These are phyloP conservation scores for Colletotrichum gigasporum DNA, from an alignment of 2,329 filamentous ascomycete species.

Conservation along the genomic window DNA sequence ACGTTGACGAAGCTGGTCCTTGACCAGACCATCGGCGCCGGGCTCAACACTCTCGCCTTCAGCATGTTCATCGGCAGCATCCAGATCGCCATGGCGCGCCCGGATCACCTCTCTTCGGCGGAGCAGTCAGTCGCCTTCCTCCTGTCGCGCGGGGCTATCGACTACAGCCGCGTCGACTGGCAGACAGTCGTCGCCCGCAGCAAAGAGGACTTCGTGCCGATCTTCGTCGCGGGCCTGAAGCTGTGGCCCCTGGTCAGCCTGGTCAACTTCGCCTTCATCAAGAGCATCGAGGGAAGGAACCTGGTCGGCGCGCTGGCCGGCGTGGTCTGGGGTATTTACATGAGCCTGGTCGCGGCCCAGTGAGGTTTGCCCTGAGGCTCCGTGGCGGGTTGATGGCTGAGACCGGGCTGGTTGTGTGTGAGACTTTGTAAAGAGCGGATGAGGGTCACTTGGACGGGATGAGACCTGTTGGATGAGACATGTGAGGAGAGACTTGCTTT, in stretches of 20 bases:
- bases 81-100: slow-evolving; percentile 55
- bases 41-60: slow-evolving; percentile 72
- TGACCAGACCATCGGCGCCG: slow-evolving; percentile 74
- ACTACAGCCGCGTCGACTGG: slow-evolving; percentile 58
- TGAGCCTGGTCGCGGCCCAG: slow-evolving; percentile 68
- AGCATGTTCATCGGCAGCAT: slow-evolving; percentile 67
- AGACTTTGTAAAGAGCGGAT: background rate
- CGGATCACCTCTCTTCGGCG: slow-evolving; percentile 45
- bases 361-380: too few relatives aligned
- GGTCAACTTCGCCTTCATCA: slow-evolving; percentile 73
- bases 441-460: too few relatives aligned
- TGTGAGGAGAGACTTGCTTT: too few relatives aligned
- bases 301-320: slow-evolving; percentile 78
- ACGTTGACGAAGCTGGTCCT: slow-evolving; percentile 73
- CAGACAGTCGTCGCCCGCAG: slow-evolving; percentile 51
- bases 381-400: too few relatives aligned
- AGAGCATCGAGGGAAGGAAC: slow-evolving; percentile 76
- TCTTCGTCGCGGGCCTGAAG: slow-evolving; percentile 73
- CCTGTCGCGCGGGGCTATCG: slow-evolving; percentile 47
- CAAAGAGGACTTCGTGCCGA: slow-evolving; percentile 70
- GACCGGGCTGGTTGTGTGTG: background rate
- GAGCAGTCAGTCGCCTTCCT: slow-evolving; percentile 40
- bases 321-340: slow-evolving; percentile 78
- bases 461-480: too few relatives aligned
- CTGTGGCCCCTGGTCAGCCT: slow-evolving; percentile 78